phyloP scores from a whole-genome alignment of 1,284 basidiomycete species.

The Melampsora americana region DNA sequence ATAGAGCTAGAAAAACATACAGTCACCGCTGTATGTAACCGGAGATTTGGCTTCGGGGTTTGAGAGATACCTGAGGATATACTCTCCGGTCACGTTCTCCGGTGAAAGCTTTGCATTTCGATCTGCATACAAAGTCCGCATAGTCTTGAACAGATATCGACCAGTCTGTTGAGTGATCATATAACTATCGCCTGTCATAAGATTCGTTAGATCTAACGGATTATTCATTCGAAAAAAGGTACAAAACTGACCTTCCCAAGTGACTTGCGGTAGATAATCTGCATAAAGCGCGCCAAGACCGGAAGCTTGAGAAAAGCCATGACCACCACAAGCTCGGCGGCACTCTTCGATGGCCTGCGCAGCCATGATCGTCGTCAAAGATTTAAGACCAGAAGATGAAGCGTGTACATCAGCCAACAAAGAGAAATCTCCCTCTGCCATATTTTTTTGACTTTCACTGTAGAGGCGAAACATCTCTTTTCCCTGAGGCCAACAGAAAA shows the following conservation, averaged over 20 bases:
- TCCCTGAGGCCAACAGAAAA: slow-evolving; percentile 44
- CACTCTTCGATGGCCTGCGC: slow-evolving; percentile 55
- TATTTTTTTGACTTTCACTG: slow-evolving; percentile 52
- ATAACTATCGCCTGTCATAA: slow-evolving; percentile 51
- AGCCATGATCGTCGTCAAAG: slow-evolving; percentile 54
- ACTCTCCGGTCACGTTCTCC: slow-evolving; percentile 50
- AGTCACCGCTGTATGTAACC: slow-evolving; percentile 49
- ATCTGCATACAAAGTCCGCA: slow-evolving; percentile 50
- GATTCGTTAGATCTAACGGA: background rate
- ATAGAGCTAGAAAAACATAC: slow-evolving; percentile 17
- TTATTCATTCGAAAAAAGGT: background rate
- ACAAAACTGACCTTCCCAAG: slow-evolving; percentile 53
- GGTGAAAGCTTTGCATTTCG: slow-evolving; percentile 33
- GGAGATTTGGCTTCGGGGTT: slow-evolving; percentile 51
- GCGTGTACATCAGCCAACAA: slow-evolving; percentile 55
- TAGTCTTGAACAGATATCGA: slow-evolving; percentile 55
- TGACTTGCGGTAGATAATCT: slow-evolving; percentile 53
- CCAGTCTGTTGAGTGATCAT: slow-evolving; percentile 56
- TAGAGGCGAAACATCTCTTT: slow-evolving; percentile 54
- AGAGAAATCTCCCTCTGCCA: slow-evolving; percentile 54
- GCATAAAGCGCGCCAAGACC: slow-evolving; percentile 51
- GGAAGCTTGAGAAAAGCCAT: slow-evolving; percentile 54
- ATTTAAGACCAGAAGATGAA: slow-evolving; percentile 54
- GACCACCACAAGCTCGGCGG: slow-evolving; percentile 55
- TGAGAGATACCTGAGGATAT: slow-evolving; percentile 53